Conservation (phyloP, 495 filamentous ascomycete genomes). For the Lophiotrema nucula region DNA sequence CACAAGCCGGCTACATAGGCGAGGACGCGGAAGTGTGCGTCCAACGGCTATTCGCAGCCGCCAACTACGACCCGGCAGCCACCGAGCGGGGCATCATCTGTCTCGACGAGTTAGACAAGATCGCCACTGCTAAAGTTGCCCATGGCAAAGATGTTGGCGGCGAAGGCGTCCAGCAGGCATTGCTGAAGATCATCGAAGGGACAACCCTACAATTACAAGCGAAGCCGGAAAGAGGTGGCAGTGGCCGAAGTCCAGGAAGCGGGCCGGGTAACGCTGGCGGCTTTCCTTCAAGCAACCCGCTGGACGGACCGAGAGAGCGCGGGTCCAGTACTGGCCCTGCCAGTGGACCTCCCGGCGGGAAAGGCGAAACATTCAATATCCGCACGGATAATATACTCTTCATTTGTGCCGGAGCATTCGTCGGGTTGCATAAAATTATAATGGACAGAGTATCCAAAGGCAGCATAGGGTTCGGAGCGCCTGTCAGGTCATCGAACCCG, state of each 20-base stretch:
- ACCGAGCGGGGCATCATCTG: constrained; percentile 92
- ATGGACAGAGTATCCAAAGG: constrained; percentile 82
- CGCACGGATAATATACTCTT: constrained; percentile 96
- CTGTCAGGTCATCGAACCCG: constrained; percentile 56
- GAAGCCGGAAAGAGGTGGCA: constrained; percentile 67
- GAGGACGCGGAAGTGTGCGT: constrained; percentile 94
- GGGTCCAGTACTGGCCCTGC: constrained; percentile 2
- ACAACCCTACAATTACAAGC: constrained; percentile 86
- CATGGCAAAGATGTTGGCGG: constrained; percentile 84
- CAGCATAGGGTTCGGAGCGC: constrained; percentile 87
- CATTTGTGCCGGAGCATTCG: constrained; percentile 92
- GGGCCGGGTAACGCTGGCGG: constrained; percentile 6
- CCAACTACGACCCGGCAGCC: constrained; percentile 82
- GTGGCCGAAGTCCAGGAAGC: constrained; percentile 22
- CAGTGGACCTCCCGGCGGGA: constrained; percentile 44
- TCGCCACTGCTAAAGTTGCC: constrained; percentile 68
- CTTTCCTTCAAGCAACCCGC: constrained; percentile 41
- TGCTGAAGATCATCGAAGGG: constrained; percentile 94
- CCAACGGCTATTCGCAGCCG: constrained; percentile 81
- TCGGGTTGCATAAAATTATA: constrained; percentile 85
- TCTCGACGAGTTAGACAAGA: constrained; percentile 95
- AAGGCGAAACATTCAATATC: constrained; percentile 84
- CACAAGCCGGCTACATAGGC: constrained; percentile 95
- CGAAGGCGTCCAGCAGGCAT: constrained; percentile 92
- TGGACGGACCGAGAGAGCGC: constrained; percentile 44